Evolutionary conservation across 192 early-diverging fungal species (phyloP).

Genomic region (Backusella macrospora): DNA sequence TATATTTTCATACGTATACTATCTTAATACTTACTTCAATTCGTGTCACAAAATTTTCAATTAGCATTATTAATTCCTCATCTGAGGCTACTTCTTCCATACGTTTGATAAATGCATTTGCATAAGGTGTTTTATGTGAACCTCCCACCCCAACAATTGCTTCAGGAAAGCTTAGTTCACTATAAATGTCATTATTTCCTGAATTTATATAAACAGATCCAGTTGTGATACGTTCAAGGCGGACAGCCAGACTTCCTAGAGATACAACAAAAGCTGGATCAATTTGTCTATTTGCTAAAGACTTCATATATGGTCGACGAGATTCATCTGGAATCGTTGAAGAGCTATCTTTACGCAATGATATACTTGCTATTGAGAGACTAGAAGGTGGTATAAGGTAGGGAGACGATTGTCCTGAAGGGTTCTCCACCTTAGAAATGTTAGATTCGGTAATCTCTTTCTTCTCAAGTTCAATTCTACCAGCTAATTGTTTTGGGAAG

Average conservation of each 20-base stretch:
- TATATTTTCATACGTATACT: not conserved
- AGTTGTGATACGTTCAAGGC: conserved; percentile 59
- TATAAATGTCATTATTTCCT: conserved; percentile 3
- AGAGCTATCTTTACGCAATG: conserved; percentile 6
- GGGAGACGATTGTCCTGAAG: not conserved
- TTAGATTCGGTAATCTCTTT: conserved; percentile 28
- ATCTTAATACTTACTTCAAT: conserved; percentile 53
- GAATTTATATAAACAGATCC: conserved; percentile 28
- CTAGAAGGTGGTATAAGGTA: conserved; percentile 12
- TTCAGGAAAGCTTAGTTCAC: not conserved
- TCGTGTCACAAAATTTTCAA: conserved; percentile 58
- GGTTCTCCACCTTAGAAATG: not conserved
- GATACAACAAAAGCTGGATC: conserved; percentile 52
- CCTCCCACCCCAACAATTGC: conserved; percentile 22
- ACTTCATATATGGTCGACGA: not conserved
- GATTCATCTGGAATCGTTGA: not conserved
- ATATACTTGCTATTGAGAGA: not conserved
- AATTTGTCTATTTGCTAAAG: conserved; percentile 28
- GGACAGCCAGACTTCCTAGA: conserved; percentile 57
- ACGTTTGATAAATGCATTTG: conserved; percentile 28
- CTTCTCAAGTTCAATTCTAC: conserved; percentile 49
- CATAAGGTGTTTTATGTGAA: conserved; percentile 9
- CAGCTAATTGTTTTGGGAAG: conserved; percentile 53
- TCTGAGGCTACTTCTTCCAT: conserved; percentile 52
- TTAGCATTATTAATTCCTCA: conserved; percentile 53